phyloP scores from a whole-genome alignment of 169 alveolate species.

The Cryptosporidium bovis region DNA sequence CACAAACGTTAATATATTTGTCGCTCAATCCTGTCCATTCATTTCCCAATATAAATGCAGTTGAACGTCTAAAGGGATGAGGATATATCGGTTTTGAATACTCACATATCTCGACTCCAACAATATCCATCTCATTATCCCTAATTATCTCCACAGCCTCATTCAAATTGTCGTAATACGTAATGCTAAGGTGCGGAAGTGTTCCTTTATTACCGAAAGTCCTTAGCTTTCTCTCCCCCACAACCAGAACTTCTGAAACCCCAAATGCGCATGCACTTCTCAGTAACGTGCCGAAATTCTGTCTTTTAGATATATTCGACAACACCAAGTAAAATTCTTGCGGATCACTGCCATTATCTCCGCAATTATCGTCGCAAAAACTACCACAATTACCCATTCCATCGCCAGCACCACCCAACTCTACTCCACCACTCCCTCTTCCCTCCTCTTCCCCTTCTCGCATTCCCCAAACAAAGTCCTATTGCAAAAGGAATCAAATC shows the following conservation, averaged over 20 bases:
- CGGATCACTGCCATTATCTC: too few relatives aligned
- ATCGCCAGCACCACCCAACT: too few relatives aligned
- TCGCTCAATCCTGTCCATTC: constrained; percentile 91
- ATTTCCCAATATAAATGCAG: constrained; percentile 91
- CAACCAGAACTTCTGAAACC: constrained; percentile 78
- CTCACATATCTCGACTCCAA: constrained; percentile 88
- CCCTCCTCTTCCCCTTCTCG: too few relatives aligned
- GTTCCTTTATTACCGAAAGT: constrained; percentile 81
- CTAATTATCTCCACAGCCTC: constrained; percentile 76
- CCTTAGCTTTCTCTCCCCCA: constrained; percentile 75
- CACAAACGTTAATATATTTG: constrained; percentile 86
- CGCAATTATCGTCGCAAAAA: too few relatives aligned
- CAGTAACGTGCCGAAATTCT: constrained; percentile 78
- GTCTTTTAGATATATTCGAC: constrained; percentile 78
- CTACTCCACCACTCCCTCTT: too few relatives aligned
- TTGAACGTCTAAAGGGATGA: constrained; percentile 86
- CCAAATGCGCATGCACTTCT: constrained; percentile 80
- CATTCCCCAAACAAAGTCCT: too few relatives aligned
- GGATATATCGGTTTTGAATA: constrained; percentile 83
- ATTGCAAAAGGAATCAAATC: too few relatives aligned
- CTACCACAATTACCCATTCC: too few relatives aligned
- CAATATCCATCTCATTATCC: constrained; percentile 80
- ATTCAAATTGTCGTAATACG: constrained; percentile 64
- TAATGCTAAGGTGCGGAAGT: constrained; percentile 72
- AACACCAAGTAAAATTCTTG: constrained; percentile 75